Evolutionary conservation across 345 rosid species (phyloP).

Genomic region (Crucihimalaya himalaica): DNA sequence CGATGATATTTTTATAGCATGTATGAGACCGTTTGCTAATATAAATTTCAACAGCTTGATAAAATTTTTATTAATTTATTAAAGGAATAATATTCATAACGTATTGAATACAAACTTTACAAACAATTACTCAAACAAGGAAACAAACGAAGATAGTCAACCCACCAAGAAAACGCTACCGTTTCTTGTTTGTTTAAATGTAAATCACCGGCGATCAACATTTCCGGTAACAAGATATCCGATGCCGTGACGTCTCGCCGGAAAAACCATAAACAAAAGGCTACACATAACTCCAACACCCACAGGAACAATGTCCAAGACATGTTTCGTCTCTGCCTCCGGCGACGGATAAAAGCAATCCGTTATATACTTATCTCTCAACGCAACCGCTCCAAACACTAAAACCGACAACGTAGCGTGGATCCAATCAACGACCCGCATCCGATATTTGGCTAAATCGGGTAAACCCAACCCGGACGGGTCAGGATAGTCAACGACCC

Average conservation of each 20-base stretch:
- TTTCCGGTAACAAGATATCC: conserved; percentile 70
- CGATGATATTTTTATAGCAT: too few species aligned
- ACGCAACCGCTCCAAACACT: conserved; percentile 68
- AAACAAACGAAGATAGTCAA: conserved; percentile 22
- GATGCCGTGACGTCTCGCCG: conserved; percentile 80
- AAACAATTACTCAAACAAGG: background rate
- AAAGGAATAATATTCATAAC: background rate
- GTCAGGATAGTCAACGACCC: conserved; percentile 62
- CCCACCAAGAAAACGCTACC: background rate
- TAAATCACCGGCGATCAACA: conserved; percentile 14
- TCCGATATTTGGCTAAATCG: conserved; percentile 53
- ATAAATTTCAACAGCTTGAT: background rate
- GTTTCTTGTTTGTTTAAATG: background rate
- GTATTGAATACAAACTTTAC: background rate
- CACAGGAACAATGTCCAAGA: conserved; percentile 63
- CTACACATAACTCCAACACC: conserved; percentile 77
- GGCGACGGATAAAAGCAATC: conserved; percentile 70
- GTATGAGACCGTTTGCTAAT: conserved; percentile 10
- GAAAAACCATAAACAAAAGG: conserved; percentile 70
- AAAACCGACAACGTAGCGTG: conserved; percentile 63
- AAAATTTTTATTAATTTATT: background rate
- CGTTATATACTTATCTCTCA: conserved; percentile 70
- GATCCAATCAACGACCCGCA: conserved; percentile 59
- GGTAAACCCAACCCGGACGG: conserved; percentile 42
- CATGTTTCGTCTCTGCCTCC: conserved; percentile 53